Conservation (phyloP, 305 asterid species). For the Fraxinus greggii region DNA sequence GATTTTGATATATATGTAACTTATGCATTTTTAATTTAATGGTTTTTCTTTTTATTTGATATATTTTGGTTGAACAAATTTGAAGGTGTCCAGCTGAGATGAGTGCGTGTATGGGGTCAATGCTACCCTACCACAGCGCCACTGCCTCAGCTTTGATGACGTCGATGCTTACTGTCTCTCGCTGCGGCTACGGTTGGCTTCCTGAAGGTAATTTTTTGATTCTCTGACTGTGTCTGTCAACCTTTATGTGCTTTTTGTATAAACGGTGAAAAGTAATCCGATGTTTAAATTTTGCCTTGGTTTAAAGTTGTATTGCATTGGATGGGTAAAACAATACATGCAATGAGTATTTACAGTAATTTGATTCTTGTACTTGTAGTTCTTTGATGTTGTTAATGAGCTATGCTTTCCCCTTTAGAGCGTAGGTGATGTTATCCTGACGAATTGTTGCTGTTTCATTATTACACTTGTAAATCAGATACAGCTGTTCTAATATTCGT, state of each 20-base stretch:
- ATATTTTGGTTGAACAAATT: not conserved
- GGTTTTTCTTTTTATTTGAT: not conserved
- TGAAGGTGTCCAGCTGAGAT: constrained; percentile 72
- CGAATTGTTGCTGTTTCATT: not conserved
- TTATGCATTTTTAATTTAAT: not conserved
- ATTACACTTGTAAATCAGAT: not conserved
- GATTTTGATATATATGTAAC: not conserved
- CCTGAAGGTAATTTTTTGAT: constrained; percentile 57
- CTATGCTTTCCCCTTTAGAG: not conserved
- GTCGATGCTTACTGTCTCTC: constrained; percentile 79
- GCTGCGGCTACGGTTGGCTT: constrained; percentile 77
- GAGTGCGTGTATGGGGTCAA: constrained; percentile 78
- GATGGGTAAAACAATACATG: not conserved
- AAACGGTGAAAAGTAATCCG: not conserved
- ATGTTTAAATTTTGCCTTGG: not conserved
- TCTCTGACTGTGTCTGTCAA: not conserved
- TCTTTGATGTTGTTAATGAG: not conserved
- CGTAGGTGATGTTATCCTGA: not conserved
- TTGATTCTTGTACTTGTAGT: not conserved
- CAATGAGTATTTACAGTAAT: not conserved
- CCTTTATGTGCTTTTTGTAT: not conserved
- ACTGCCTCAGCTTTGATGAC: constrained; percentile 96
- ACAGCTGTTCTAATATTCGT: not conserved
- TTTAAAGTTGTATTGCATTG: not conserved
- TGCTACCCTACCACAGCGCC: constrained; percentile 82